Evolutionary conservation across 345 rosid genomes (phyloP), one percentile per base, ranked within the genome.

Genomic region (Eucalyptus erythrocorys): DNA sequence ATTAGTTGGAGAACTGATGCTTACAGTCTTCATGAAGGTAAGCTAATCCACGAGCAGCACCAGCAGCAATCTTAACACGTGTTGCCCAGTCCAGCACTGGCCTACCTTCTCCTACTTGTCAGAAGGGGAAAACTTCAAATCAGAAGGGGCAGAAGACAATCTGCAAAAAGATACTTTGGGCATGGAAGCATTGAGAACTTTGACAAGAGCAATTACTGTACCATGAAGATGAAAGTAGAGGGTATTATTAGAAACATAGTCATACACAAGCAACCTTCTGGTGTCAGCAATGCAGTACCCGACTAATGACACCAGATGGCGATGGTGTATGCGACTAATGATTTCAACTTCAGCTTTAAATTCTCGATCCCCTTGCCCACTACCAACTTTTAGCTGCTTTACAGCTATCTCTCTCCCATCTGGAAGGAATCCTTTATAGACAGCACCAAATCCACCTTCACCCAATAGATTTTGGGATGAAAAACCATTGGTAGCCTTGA

Each of bases 1-100:
- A 51, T 51, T 51, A 48, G n/a, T 87, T 45, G 64, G 45, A 87
- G 79, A 59, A 86, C 87, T 50, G 34, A 88, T 87, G 90, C 97
- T 94, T 92, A 96, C 99, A 97, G 89, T 96, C 99, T 92, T 97
- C 99, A 93, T 97, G 99, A 88, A 97, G 99, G 93, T 97, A 97
- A 92, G 98, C 97, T 92, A 96, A 87, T 88, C 99, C 99, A 86
- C 99, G 99, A 92, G 99, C 99, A 47, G 99, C 99, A 88, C 99
- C 99, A 86, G 92, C 94, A 88, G 98, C 98, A 87, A 96, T 92
- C 93, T 92, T 97, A 47, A 96, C 90, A 61, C 99, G 99, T 87
- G 91, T 93, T 89, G 89, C 93, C 99, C 99, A 97, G 88, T 95
- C 97, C 47, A 96, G 90, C 89, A 94, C 95, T 3, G 94, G 95